phyloP scores from a whole-genome alignment of 306 rosid species.

The Acacia melanoxylon region DNA sequence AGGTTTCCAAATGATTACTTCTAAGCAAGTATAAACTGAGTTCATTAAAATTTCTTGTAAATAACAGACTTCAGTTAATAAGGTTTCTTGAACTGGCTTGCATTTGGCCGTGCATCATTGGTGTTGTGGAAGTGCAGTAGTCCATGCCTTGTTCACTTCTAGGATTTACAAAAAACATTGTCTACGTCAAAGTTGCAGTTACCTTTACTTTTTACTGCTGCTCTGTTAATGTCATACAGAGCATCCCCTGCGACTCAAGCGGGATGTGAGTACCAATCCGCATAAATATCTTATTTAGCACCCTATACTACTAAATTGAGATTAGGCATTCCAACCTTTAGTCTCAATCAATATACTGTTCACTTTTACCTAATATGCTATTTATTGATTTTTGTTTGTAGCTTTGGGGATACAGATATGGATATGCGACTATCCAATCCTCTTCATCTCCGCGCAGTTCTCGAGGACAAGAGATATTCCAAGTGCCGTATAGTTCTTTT shows the following conservation, averaged over 20 bases:
- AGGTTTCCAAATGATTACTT: background rate
- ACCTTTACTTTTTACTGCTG: background rate
- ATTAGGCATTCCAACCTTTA: background rate
- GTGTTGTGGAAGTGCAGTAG: constrained; percentile 5
- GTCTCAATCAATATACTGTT: background rate
- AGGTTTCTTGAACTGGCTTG: constrained; percentile 13
- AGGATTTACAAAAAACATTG: constrained; percentile 21
- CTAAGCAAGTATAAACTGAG: background rate
- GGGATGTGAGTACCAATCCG: background rate
- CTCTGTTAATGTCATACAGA: background rate
- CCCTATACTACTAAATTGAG: background rate
- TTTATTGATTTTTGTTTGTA: constrained; percentile 31
- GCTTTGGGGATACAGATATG: constrained; percentile 89
- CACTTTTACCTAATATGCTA: constrained; percentile 10
- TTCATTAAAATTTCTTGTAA: constrained; percentile 10
- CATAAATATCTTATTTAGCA: background rate
- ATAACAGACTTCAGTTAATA: background rate
- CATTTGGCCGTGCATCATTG: background rate
- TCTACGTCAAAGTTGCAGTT: constrained; percentile 8
- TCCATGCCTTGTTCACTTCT: constrained; percentile 17
- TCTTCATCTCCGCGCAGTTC: constrained; percentile 77
- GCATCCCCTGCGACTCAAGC: background rate
- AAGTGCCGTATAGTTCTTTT: constrained; percentile 72
- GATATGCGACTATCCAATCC: constrained; percentile 85
- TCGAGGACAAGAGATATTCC: constrained; percentile 79